phyloP scores from a whole-genome alignment of 345 rosid species.

The Eucalyptus cloeziana region DNA sequence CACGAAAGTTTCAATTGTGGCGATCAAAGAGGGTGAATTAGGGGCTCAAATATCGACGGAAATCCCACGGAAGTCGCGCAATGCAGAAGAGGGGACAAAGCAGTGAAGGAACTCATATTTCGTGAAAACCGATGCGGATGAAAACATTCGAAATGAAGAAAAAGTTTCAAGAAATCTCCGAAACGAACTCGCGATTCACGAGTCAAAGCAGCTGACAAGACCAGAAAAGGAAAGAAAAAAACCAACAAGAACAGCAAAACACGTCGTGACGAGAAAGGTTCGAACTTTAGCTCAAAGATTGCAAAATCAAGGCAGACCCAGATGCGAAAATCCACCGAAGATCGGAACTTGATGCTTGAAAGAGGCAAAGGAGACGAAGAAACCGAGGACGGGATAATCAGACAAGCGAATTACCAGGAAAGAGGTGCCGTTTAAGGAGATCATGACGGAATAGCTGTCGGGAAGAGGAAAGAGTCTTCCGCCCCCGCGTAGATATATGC shows the following conservation, averaged over 20 bases:
- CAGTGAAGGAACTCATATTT: not conserved
- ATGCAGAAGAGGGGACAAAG: not conserved
- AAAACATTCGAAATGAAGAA: not conserved
- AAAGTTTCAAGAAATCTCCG: not conserved
- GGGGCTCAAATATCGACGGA: not conserved
- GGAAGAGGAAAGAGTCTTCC: not conserved
- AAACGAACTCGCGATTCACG: not conserved
- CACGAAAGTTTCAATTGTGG: not conserved
- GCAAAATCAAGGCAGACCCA: not conserved
- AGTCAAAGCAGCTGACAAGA: not conserved
- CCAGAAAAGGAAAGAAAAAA: not conserved
- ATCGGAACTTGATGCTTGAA: not conserved
- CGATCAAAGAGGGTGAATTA: not conserved
- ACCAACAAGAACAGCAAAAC: not conserved
- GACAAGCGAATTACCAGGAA: not conserved
- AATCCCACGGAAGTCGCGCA: not conserved
- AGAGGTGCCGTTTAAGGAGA: not conserved
- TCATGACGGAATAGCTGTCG: not conserved
- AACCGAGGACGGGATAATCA: not conserved
- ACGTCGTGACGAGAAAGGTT: not conserved
- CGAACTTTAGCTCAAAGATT: not conserved
- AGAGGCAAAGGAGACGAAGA: not conserved
- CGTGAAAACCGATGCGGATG: not conserved
- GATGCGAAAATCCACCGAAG: not conserved
- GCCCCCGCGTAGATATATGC: not conserved